These are phyloP conservation scores for Madurella mycetomatis DNA, from an alignment of 2,329 filamentous ascomycete genomes.

Conservation along the genomic window DNA sequence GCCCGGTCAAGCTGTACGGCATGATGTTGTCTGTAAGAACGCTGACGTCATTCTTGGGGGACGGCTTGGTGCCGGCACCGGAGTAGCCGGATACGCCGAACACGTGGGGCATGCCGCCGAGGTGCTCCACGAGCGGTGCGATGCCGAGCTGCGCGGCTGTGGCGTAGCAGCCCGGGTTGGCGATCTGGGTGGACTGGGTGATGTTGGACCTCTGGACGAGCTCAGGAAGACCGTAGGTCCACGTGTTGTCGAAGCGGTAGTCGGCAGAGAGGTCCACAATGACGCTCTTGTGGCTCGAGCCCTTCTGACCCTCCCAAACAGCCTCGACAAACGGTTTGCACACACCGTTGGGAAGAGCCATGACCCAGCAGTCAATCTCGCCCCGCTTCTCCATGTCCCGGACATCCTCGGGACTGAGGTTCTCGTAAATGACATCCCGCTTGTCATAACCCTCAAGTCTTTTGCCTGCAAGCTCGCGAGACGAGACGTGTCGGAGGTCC, in stretches of 20 bases:
- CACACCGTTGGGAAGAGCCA: constrained; percentile 93
- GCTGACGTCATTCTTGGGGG: constrained; percentile 86
- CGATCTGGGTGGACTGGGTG: constrained; percentile 72
- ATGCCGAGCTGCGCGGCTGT: constrained; percentile 90
- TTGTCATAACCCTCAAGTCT: constrained; percentile 87
- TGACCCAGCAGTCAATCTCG: constrained; percentile 92
- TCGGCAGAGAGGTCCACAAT: constrained; percentile 96
- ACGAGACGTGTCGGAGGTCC: constrained; percentile 88
- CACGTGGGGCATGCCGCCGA: constrained; percentile 73
- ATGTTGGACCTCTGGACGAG: constrained; percentile 73
- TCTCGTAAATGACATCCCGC: constrained; percentile 88
- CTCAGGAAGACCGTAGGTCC: constrained; percentile 91
- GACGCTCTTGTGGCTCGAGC: constrained; percentile 56
- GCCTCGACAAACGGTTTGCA: constrained; percentile 93
- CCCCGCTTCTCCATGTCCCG: constrained; percentile 77
- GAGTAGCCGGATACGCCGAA: constrained; percentile 95
- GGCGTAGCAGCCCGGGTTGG: constrained; percentile 93
- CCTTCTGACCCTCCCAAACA: constrained; percentile 64
- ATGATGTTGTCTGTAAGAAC: constrained; percentile 83
- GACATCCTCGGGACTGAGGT: constrained; percentile 80
- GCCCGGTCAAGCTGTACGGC: constrained; percentile 85
- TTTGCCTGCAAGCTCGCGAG: constrained; percentile 83
- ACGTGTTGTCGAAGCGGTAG: constrained; percentile 79
- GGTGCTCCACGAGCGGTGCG: constrained; percentile 69
- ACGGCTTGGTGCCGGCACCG: constrained; percentile 90